Conservation (phyloP, 371 early-diverging fungal species). For the Mortierella sp. region DNA sequence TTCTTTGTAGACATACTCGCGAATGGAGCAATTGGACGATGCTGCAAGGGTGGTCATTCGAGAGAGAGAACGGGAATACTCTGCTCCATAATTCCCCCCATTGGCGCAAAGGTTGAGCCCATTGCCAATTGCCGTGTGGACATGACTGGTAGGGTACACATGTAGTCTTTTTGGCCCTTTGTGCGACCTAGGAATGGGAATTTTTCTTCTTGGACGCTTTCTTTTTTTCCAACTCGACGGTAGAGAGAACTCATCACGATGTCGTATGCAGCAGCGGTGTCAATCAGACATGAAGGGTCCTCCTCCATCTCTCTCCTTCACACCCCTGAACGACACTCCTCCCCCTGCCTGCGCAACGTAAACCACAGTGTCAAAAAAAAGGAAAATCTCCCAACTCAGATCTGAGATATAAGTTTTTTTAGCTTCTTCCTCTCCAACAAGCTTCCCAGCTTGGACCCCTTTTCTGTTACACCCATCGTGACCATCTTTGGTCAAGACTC, state of each 20-base stretch:
- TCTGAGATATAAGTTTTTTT: background rate
- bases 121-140: background rate
- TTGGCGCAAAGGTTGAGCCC: background rate
- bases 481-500: constrained; percentile 1
- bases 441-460: background rate
- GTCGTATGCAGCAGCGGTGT: no score
- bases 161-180: background rate
- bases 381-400: background rate
- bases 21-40: background rate
- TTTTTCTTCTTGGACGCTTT: background rate
- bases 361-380: background rate
- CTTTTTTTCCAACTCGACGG: background rate
- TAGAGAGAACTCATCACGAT: no score
- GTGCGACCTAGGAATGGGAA: background rate
- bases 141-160: background rate
- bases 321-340: background rate
- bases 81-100: background rate
- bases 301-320: no score
- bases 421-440: background rate
- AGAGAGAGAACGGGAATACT: background rate
- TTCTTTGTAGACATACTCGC: background rate
- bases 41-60: background rate
- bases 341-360: background rate
- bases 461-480: background rate
- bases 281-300: no score